phyloP scores from a whole-genome alignment of 2,329 filamentous ascomycete species.

The Aspergillus floridensis region DNA sequence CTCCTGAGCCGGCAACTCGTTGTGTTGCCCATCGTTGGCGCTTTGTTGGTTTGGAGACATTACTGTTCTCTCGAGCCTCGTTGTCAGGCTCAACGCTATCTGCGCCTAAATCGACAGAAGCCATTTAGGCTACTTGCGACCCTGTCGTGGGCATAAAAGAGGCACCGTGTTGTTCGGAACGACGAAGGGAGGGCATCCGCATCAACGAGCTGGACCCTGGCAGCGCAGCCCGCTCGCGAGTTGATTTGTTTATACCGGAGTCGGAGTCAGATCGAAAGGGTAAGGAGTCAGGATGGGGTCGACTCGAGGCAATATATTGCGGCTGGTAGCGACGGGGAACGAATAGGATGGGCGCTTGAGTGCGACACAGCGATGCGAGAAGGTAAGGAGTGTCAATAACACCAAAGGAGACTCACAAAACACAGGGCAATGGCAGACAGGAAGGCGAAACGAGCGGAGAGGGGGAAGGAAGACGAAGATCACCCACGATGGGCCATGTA shows the following conservation, averaged over 20 bases:
- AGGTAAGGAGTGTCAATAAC: conserved; percentile 8
- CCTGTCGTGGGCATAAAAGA: conserved; percentile 30
- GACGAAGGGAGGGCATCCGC: conserved; percentile 27
- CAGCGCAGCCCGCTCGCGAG: conserved; percentile 23
- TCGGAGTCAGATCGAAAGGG: background rate
- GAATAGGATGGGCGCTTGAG: conserved; percentile 1
- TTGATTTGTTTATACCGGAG: conserved; percentile 5
- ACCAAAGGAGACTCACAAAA: conserved; percentile 4
- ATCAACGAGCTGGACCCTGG: conserved; percentile 25
- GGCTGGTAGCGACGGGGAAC: background rate
- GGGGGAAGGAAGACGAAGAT: conserved; percentile 9
- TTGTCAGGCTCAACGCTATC: conserved; percentile 28
- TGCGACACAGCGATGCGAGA: background rate
- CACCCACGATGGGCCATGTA: conserved; percentile 17
- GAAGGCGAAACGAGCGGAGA: conserved; percentile 19
- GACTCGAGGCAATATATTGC: background rate
- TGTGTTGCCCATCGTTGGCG: conserved; percentile 96
- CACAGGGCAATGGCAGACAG: conserved; percentile 12
- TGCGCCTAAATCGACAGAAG: conserved; percentile 37
- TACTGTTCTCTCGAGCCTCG: conserved; percentile 38
- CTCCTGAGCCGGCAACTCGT: conserved; percentile 72
- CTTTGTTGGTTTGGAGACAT: conserved; percentile 64
- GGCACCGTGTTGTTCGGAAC: conserved; percentile 13
- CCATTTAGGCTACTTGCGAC: conserved; percentile 35
- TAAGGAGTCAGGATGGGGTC: background rate